A percentile compares a stretch with the other conserved stretches of the same genome.
These are phyloP conservation scores for Phytophthora multivora DNA, from an alignment of 352 stramenopile genomes.

Conservation along the genomic window DNA sequence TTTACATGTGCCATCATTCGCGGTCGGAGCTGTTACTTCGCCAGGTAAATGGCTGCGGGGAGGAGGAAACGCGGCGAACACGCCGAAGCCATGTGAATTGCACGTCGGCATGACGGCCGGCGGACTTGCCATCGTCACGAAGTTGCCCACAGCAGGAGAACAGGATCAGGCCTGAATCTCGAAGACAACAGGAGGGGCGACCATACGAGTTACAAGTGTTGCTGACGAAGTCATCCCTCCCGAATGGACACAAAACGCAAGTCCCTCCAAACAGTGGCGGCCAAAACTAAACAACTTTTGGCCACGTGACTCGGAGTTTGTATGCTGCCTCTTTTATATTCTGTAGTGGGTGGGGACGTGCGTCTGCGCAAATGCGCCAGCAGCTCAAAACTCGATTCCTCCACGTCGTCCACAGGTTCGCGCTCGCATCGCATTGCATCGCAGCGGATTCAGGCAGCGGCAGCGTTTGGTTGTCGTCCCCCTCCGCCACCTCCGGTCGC, in stretches of 20 bases:
- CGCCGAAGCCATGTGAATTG: background rate
- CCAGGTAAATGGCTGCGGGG: background rate
- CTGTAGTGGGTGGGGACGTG: conserved; percentile 13
- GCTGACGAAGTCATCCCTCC: conserved; percentile 15
- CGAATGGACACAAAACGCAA: conserved; percentile 7
- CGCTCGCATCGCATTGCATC: too few relatives aligned
- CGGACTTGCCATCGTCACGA: background rate
- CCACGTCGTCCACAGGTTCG: conserved; percentile 22
- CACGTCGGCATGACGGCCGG: background rate
- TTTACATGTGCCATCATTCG: background rate
- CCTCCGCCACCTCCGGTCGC: conserved; percentile 1
- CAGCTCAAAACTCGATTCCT: conserved; percentile 22
- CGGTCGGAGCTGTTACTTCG: background rate
- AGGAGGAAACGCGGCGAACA: background rate
- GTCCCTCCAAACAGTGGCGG: conserved; percentile 11
- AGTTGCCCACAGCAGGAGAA: conserved; percentile 1
- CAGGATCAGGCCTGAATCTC: background rate
- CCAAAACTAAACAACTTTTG: conserved; percentile 8
- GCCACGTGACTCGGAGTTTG: conserved; percentile 11
- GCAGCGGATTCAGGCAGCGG: conserved; percentile 31
- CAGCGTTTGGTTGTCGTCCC: conserved; percentile 46
- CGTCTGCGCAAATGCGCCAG: conserved; percentile 1
- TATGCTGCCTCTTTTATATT: conserved; percentile 23
- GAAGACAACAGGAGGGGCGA: background rate
- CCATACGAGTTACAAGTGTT: background rate